A percentile compares a stretch with the other conserved stretches of the same genome.
phyloP scores from a whole-genome alignment of 108 stramenopile genomes.

The Epithemia pelagica region DNA sequence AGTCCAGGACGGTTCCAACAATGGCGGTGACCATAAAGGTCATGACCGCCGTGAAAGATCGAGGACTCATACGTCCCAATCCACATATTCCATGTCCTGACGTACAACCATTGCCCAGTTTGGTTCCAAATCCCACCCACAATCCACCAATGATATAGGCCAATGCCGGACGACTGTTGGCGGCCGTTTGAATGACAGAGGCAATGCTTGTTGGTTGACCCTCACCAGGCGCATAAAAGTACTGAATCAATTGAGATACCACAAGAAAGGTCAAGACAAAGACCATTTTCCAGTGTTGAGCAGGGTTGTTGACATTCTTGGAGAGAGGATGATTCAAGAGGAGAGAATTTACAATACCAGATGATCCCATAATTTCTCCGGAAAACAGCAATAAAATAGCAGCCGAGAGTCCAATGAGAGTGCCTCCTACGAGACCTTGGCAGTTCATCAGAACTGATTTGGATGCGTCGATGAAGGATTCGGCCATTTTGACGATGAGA shows the following conservation, averaged over 20 bases:
- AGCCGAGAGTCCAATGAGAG: slow-evolving; percentile 18
- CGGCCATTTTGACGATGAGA: no score
- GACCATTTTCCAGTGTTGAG: slow-evolving; percentile 48
- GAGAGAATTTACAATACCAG: slow-evolving; percentile 43
- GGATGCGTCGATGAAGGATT: no score
- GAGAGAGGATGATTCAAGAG: slow-evolving; percentile 29
- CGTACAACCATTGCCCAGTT: slow-evolving; percentile 71
- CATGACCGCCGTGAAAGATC: slow-evolving; percentile 63
- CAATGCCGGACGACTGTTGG: slow-evolving; percentile 6
- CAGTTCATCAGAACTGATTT: not conserved
- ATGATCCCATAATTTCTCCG: slow-evolving; percentile 67
- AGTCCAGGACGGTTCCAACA: slow-evolving; percentile 10
- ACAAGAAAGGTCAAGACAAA: slow-evolving; percentile 51
- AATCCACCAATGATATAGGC: slow-evolving; percentile 56
- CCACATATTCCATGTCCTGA: slow-evolving; percentile 75
- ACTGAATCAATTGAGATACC: slow-evolving; percentile 25
- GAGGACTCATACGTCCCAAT: slow-evolving; percentile 58
- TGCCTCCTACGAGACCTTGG: not conserved
- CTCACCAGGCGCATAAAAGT: slow-evolving; percentile 9
- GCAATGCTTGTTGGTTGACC: slow-evolving; percentile 13
- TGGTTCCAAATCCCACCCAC: slow-evolving; percentile 67
- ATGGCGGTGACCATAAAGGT: slow-evolving; percentile 74
- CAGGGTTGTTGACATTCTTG: slow-evolving; percentile 19
- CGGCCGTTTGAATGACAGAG: not conserved
- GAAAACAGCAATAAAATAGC: slow-evolving; percentile 48